Evolutionary conservation across 2,329 filamentous ascomycete genomes (phyloP).

Genomic region (Dissoconium aciculare): DNA sequence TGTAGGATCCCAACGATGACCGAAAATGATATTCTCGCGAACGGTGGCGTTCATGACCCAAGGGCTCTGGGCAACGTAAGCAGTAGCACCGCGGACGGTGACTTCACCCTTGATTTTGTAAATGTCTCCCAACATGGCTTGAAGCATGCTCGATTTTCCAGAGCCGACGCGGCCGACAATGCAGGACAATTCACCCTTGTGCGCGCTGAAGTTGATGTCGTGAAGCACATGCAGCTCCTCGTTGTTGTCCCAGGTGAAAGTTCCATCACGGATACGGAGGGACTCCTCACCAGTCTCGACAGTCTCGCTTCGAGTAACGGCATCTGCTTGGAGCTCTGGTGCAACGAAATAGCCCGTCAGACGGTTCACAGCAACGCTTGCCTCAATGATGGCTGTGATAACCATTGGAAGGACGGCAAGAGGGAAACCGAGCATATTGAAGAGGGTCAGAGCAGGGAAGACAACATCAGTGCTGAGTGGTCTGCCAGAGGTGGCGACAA

Average conservation of each 20-base stretch:
- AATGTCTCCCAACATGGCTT: conserved; percentile 76
- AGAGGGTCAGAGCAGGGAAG: conserved; percentile 81
- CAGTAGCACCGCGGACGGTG: conserved; percentile 63
- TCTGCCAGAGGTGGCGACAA: conserved; percentile 66
- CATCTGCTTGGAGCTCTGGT: conserved; percentile 79
- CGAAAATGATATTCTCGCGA: conserved; percentile 93
- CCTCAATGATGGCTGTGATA: conserved; percentile 90
- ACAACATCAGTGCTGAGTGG: conserved; percentile 89
- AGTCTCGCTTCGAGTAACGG: conserved; percentile 54
- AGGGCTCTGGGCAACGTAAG: conserved; percentile 81
- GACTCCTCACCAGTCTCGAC: conserved; percentile 71
- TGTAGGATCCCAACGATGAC: conserved; percentile 78
- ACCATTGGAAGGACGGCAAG: conserved; percentile 93
- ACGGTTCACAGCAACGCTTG: conserved; percentile 77
- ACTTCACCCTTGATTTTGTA: conserved; percentile 82
- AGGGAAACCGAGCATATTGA: conserved; percentile 92
- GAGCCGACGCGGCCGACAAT: conserved; percentile 87
- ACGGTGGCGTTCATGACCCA: conserved; percentile 99
- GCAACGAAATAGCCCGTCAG: conserved; percentile 72
- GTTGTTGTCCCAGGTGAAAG: conserved; percentile 89
- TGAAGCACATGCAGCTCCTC: conserved; percentile 47
- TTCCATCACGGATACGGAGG: conserved; percentile 66
- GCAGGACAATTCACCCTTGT: conserved; percentile 86
- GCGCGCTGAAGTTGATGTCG: conserved; percentile 74
- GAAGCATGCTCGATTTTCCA: conserved; percentile 86